Conservation (phyloP, 148 eudicot species). For the Hydrangea macrophylla region DNA sequence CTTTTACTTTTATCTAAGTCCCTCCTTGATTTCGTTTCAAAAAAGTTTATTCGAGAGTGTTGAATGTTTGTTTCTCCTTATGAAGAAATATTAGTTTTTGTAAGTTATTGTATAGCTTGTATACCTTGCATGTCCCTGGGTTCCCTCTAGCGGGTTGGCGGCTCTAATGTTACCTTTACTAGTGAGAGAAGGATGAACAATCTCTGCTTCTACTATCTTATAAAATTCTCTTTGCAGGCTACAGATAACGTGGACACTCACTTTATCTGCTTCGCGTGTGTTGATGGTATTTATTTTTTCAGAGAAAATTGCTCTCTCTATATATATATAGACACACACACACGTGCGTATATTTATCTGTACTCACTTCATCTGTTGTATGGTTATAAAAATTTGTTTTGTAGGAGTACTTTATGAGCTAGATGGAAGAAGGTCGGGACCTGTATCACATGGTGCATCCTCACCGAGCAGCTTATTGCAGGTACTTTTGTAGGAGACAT, state of each 20-base stretch:
- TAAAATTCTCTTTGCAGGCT: slow-evolving; percentile 46
- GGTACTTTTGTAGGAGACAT: slow-evolving; percentile 30
- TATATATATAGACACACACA: no score
- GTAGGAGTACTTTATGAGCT: slow-evolving; percentile 90
- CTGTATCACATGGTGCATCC: slow-evolving; percentile 78
- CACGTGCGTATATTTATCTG: no score
- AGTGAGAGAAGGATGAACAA: no score
- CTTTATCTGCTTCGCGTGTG: slow-evolving; percentile 86
- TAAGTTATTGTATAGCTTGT: no score
- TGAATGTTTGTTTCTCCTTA: background rate
- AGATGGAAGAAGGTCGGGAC: slow-evolving; percentile 82
- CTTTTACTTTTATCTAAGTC: background rate
- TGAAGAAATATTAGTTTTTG: no score
- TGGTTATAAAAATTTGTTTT: background rate
- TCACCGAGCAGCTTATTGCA: slow-evolving; percentile 63
- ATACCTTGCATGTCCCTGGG: no score
- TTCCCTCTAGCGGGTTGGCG: no score
- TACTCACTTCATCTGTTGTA: background rate
- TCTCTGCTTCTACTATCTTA: background rate
- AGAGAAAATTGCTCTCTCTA: slow-evolving; percentile 1
- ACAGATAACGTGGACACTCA: slow-evolving; percentile 72
- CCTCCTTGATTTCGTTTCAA: background rate
- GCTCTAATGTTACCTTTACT: no score
- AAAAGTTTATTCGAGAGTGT: background rate
- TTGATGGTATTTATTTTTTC: slow-evolving; percentile 55